Evolutionary conservation across 78 protist genomes (phyloP).

Genomic region (Dictyostelium brefeldianum): DNA sequence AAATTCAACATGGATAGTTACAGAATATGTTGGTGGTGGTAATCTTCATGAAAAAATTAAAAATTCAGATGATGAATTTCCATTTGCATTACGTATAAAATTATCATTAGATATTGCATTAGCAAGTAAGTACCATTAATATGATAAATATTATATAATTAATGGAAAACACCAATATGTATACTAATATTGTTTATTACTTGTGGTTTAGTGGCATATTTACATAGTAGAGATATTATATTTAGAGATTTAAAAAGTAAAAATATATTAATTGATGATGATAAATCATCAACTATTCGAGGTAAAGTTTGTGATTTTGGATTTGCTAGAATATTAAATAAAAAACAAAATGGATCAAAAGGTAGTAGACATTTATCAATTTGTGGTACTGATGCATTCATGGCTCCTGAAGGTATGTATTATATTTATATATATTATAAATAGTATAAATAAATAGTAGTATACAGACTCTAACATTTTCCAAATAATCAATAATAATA

Average conservation of each 20-base stretch:
- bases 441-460: not conserved
- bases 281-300: slow-evolving; percentile 46
- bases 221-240: slow-evolving; percentile 73
- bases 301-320: slow-evolving; percentile 81
- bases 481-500: not conserved
- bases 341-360: slow-evolving; percentile 21
- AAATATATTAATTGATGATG: slow-evolving; percentile 74
- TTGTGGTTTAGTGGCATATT: slow-evolving; percentile 73
- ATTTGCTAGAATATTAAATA: slow-evolving; percentile 63
- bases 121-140: slow-evolving; percentile 36
- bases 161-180: no score
- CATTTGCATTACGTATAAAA: slow-evolving; percentile 46
- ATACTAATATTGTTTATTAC: not conserved
- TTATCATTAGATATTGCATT: slow-evolving; percentile 66
- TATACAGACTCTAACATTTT: not conserved
- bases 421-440: not conserved
- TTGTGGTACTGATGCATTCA: slow-evolving; percentile 62
- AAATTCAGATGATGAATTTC: not conserved
- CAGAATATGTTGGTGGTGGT: slow-evolving; percentile 65
- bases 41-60: slow-evolving; percentile 56
- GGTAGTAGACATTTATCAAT: slow-evolving; percentile 67
- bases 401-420: slow-evolving; percentile 39
- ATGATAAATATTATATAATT: not conserved
- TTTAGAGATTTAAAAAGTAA: slow-evolving; percentile 75
- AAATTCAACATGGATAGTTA: slow-evolving; percentile 75